phyloP scores from a whole-genome alignment of 129 eudicot species.

The Flaveria bidentis region DNA sequence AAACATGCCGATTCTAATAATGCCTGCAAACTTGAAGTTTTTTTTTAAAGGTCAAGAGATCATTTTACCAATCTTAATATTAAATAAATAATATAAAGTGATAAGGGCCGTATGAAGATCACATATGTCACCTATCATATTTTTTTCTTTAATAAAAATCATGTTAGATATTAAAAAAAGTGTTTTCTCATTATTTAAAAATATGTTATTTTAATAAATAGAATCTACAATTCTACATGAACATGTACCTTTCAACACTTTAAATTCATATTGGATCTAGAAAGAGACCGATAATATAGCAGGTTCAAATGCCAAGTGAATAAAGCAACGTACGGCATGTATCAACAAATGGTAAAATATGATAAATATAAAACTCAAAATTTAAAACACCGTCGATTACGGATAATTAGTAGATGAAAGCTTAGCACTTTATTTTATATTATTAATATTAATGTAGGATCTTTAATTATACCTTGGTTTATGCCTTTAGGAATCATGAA shows the following conservation, averaged over 20 bases:
- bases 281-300: background rate
- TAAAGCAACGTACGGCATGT: background rate
- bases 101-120: slow-evolving; percentile 11
- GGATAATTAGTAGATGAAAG: background rate
- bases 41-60: background rate
- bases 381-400: background rate
- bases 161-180: slow-evolving; percentile 2
- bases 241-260: slow-evolving; percentile 1
- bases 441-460: slow-evolving; percentile 1
- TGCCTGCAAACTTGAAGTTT: background rate
- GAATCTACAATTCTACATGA: background rate
- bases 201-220: background rate
- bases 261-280: background rate
- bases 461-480: slow-evolving; percentile 30
- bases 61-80: background rate
- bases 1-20: too few relatives aligned
- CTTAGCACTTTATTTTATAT: background rate
- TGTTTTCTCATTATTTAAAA: background rate
- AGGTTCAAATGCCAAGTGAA: background rate
- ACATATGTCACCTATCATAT: slow-evolving; percentile 19
- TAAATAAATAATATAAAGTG: background rate
- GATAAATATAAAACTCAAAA: background rate
- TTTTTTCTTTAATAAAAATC: background rate
- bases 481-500: slow-evolving; percentile 23
- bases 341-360: background rate